Conservation (phyloP, 2,329 filamentous ascomycete genomes). For the Chalaropsis thielavioides region DNA sequence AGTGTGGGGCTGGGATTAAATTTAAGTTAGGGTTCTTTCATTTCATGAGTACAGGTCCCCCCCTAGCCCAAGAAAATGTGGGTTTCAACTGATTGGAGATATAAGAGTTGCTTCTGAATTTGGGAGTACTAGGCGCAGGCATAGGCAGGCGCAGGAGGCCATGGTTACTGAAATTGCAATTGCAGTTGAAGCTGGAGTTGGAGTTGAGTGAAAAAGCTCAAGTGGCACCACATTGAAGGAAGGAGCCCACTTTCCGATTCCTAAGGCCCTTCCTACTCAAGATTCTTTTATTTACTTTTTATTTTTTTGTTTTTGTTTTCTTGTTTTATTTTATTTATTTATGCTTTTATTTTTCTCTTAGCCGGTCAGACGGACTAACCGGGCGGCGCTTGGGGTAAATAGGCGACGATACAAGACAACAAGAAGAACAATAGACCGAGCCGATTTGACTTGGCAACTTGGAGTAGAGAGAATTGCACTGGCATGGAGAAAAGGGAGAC, state of each 20-base stretch:
- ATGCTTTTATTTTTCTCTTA: too few species aligned
- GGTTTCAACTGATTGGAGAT: background rate
- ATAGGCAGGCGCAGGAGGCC: background rate
- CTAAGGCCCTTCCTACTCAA: too few species aligned
- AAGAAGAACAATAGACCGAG: background rate
- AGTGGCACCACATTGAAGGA: too few species aligned
- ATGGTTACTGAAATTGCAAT: too few species aligned
- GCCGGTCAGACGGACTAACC: background rate
- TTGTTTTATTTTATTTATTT: too few species aligned
- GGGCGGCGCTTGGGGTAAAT: background rate
- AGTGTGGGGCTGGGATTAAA: background rate
- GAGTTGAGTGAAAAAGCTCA: too few species aligned
- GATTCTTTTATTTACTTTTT: too few species aligned
- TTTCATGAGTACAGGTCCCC: too few species aligned
- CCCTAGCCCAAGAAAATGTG: too few species aligned
- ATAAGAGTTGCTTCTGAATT: background rate
- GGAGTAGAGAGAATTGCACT: background rate
- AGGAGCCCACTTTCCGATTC: too few species aligned
- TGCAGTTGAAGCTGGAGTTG: too few species aligned
- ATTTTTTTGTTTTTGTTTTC: too few species aligned
- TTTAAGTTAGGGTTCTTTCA: background rate
- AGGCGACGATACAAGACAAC: background rate
- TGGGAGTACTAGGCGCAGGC: background rate
- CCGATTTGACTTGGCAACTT: background rate
- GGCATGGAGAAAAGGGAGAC: background rate